Conservation (phyloP, 2,329 filamentous ascomycete genomes). For the Fusarium poae region DNA sequence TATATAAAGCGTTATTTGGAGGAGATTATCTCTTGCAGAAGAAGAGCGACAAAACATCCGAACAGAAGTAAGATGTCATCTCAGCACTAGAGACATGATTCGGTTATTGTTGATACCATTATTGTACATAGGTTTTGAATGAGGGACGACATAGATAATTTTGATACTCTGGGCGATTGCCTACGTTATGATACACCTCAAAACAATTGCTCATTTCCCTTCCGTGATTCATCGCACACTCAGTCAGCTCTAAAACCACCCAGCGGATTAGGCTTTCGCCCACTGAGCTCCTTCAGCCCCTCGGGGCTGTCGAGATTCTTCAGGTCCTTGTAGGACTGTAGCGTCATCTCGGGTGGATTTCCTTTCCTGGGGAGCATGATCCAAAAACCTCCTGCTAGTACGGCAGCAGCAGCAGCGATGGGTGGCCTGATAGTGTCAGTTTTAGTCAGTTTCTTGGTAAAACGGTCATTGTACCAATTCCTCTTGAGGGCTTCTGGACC, state of each 20-base stretch:
- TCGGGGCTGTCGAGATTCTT: slow-evolving; percentile 39
- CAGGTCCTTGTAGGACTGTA: slow-evolving; percentile 37
- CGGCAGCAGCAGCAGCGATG: slow-evolving; percentile 49
- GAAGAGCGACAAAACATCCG: slow-evolving; percentile 26
- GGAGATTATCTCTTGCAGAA: slow-evolving; percentile 62
- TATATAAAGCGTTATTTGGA: slow-evolving; percentile 59
- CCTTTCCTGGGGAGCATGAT: slow-evolving; percentile 47
- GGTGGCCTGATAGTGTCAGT: slow-evolving; percentile 43
- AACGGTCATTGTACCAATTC: slow-evolving; percentile 49
- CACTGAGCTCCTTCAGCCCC: slow-evolving; percentile 50
- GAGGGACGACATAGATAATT: slow-evolving; percentile 32
- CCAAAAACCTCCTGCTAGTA: slow-evolving; percentile 45
- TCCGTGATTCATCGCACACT: slow-evolving; percentile 1
- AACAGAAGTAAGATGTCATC: slow-evolving; percentile 20
- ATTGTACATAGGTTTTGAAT: slow-evolving; percentile 14
- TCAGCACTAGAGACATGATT: neutral
- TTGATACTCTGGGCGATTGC: slow-evolving; percentile 33
- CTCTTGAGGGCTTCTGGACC: slow-evolving; percentile 50
- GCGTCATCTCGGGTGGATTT: slow-evolving; percentile 22
- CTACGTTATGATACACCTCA: slow-evolving; percentile 10
- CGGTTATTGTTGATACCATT: slow-evolving; percentile 9
- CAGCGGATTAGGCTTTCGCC: slow-evolving; percentile 48
- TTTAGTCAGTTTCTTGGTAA: accelerated
- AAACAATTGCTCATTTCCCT: neutral
- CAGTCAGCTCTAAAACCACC: slow-evolving; percentile 51